Conservation (phyloP, 768 basidiomycete species). For the Sporobolomyces phaffii region DNA sequence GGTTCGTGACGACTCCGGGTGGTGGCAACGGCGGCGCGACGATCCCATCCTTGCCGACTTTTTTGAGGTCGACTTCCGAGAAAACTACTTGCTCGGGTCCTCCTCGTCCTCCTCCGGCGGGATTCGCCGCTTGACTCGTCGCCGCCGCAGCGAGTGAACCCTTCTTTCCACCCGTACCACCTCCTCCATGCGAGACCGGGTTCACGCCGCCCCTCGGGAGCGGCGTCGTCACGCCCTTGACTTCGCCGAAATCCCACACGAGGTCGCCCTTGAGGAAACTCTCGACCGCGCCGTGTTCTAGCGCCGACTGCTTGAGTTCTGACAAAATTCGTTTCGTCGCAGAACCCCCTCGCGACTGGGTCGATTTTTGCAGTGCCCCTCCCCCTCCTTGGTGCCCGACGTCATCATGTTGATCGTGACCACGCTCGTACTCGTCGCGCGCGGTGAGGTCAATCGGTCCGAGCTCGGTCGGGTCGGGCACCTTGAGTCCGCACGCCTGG, state of each 20-base stretch:
- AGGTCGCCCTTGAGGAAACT: conserved; percentile 24
- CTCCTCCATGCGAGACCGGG: background rate
- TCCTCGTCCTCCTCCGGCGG: background rate
- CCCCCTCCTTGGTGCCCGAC: conserved; percentile 1
- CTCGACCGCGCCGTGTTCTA: conserved; percentile 35
- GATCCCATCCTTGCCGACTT: conserved; percentile 32
- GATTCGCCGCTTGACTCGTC: background rate
- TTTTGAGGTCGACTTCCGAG: conserved; percentile 29
- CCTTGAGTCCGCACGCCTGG: conserved; percentile 24
- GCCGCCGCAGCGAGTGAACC: too few relatives aligned
- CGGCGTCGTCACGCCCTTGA: conserved; percentile 28
- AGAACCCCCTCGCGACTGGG: too few relatives aligned
- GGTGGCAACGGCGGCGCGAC: conserved; percentile 29
- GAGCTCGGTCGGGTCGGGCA: background rate
- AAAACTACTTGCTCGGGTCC: conserved; percentile 6
- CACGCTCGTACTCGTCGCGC: background rate
- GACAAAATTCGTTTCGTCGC: conserved; percentile 10
- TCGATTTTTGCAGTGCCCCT: background rate
- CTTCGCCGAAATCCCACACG: conserved; percentile 36
- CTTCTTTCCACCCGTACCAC: background rate
- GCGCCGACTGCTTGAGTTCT: conserved; percentile 19
- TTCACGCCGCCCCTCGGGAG: background rate
- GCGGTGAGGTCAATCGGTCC: background rate
- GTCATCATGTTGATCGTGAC: too few relatives aligned
- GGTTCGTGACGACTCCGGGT: background rate